Evolutionary conservation across 306 rosid species (phyloP), one percentile per base, ranked within the genome.

Genomic region (Medicago ruthenica): DNA sequence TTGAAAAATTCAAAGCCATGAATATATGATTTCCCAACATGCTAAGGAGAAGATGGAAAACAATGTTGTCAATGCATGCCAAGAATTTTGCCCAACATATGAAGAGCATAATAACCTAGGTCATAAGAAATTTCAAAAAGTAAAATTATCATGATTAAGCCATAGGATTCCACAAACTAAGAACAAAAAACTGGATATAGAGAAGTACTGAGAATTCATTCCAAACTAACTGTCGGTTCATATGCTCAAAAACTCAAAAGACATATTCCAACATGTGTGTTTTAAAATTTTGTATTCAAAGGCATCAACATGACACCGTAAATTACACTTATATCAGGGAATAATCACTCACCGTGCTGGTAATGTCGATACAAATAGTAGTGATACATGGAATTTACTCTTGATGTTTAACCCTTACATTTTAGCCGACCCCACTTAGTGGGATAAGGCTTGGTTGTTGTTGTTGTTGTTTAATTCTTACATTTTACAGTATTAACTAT

Each of bases 201-300:
- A 77, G 45, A 76, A 50, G 62, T 92, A 96, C 96, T 87, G 98
- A 92, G 84, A 92, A 96, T 85, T 96, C 97, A 79, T 96, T 96
- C 98, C 98, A 96, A 80, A 96, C 99, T 86, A 96, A 85, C 73
- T 96, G 98, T 70, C 98, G 89, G 76, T 96, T 96, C 99, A 96
- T 96, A 85, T 96, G 92, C 84, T 92, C 98, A 13, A 15, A 14
- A 10, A 75, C 59, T 75, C 16, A 27, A 81, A 60, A 22, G 71
- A 27, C 50, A 69, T 0, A 18, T 22, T 22, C 27, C 14, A 20
- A n/a, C 61, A 47, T 6, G n/a, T 9, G 21, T 8, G 55, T 3
- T 9, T 24, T 20, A 44, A 67, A 58, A 37, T 39, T 74, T 74
- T 34, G 21, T 80, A 59, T 37, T 12, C 59, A 61, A 79, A 67